Base-by-base conservation (phyloP, 208 protist genomes). In the Trypanosoma avium region DNA sequence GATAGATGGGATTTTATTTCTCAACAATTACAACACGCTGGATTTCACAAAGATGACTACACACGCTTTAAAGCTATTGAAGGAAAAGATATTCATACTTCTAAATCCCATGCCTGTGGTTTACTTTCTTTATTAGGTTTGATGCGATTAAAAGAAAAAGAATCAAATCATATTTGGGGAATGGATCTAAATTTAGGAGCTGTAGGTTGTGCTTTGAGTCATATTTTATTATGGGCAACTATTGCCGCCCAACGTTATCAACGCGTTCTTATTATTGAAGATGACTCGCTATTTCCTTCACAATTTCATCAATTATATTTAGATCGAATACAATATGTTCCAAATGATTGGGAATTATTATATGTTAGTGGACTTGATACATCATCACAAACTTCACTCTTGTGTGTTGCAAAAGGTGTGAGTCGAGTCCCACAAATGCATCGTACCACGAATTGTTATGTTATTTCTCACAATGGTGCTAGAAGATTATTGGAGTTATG, bases 291-390 rank as follows among this genome's bases (percentile, higher is more conserved):
- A 47, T 81, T 88, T 49, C 68, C 77, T 19, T 2, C 8, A 10
- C 30, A 58, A 35, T 87, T 93, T 60, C 47, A 81, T 13, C 47
- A 56, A 7, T n/a, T 49, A 32, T 85, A 84, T 40, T 22, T 17
- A 2, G 50, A 65, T 4, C 61, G 65, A 13, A 47, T 67, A 21
- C 35, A 15, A 0, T 47, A 42, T 7, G 84, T 92, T 10, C 88
- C 88, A 26, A 0, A 43, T 1, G 75, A 90, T 45, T 95, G 90
- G 85, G 74, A 93, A 55, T 65, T 95, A 8, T 62, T 95, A 7
- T 95, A 95, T 58, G 58, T 95, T 19, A 79, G 90, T 45, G 90
- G 90, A 43, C 76, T 95, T 29, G 90, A 95, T 73, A 92, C 90
- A 10, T 82, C 79, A 6, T 32, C 52, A 0, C 72, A 88, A 71